Conservation (phyloP, 352 stramenopile species). For the Pilasporangium apinafurcum region DNA sequence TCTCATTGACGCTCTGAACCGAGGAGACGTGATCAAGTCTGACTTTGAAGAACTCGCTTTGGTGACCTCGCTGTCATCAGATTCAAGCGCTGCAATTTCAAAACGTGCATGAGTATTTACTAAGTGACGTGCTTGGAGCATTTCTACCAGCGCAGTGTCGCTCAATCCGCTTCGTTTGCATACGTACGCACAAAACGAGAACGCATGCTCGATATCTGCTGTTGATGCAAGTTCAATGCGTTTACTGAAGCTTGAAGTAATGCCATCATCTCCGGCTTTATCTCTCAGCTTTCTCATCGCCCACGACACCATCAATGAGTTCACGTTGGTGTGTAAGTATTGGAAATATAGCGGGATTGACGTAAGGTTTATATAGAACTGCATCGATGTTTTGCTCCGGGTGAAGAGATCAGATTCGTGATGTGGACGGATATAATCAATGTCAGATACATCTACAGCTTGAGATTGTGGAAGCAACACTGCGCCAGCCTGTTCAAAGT, state of each 20-base stretch:
- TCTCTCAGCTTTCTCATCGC: constrained; percentile 32
- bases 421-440: constrained; percentile 4
- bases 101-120: constrained; percentile 68
- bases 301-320: constrained; percentile 57
- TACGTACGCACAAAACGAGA: constrained; percentile 76
- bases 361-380: constrained; percentile 84
- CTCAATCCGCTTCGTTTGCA: constrained; percentile 79
- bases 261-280: neutral
- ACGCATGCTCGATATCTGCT: constrained; percentile 78
- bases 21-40: constrained; percentile 11
- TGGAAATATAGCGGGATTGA: constrained; percentile 82
- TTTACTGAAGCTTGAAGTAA: neutral
- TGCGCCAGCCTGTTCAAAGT: constrained; percentile 76
- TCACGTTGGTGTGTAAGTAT: constrained; percentile 63
- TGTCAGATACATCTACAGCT: constrained; percentile 38
- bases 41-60: neutral
- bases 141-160: constrained; percentile 79
- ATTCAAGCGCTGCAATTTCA: constrained; percentile 39
- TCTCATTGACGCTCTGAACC: constrained; percentile 16
- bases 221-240: constrained; percentile 34
- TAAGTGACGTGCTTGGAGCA: constrained; percentile 79
- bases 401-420: constrained; percentile 19
- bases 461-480: constrained; percentile 63
- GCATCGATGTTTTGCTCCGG: constrained; percentile 35
- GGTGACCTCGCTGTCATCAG: neutral